Base-by-base conservation (phyloP, 495 filamentous ascomycete species). In the Neurospora sp. region DNA sequence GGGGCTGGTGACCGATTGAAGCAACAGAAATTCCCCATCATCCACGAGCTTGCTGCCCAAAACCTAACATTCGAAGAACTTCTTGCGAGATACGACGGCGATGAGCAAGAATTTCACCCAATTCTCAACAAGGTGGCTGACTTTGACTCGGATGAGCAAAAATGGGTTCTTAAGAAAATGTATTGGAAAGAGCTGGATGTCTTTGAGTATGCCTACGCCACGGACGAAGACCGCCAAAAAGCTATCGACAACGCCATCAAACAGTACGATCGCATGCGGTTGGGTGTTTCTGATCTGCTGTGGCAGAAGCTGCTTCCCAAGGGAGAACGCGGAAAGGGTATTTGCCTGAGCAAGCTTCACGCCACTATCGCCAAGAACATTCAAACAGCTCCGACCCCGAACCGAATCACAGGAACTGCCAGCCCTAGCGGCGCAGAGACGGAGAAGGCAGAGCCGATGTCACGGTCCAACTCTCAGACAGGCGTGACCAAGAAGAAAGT, bases 181-280 rank as follows among this genome's bases (percentile, higher is more conserved):
- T 85, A 85, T 54, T 97, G 90, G 85, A 93, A 91, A 77, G 94
- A 97, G 73, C 84, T 97, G 39, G 92, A 97, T 78, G 87, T 93
- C 20, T 97, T 90, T 87, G 88, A 88, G 16, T 96, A 93, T 80
- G 84, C 87, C 8, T 96, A 94, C 79, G 84, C 84, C 18, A 87
- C 80, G 35, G 81, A 87, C 39, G 88, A 89, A 40, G 92, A 94
- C 76, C 90, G 94, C 37, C 85, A 94, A 77, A 85, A 86, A 14
- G 94, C 92, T 14, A 94, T 97, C 79, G 90, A 95, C 76, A 93
- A 92, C 78, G 92, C 93, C n/a, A 88, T 96, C 71, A 90, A 87
- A 44, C 87, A 90, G 35, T 97, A 92, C 76, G 94, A 97, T 83
- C 89, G 91, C 72, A 85, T 91, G 83, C 89, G 94, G 6, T 81